Percentiles rank a stretch among this genome's conserved stretches.
phyloP scores from a whole-genome alignment of 208 protist species.

The Leishmania braziliensis region DNA sequence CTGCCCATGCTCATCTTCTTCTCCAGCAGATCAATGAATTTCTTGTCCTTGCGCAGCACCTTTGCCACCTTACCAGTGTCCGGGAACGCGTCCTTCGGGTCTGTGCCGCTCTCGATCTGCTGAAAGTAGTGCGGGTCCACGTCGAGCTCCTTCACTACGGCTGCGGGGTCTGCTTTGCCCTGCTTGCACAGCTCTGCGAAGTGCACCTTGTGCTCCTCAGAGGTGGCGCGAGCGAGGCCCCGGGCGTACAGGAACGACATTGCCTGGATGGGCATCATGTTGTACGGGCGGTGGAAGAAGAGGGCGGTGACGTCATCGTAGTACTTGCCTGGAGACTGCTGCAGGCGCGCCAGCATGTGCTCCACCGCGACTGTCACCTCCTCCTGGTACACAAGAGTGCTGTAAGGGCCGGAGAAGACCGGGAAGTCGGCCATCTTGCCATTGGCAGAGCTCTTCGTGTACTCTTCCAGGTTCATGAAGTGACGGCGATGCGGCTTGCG shows the following conservation, averaged over 20 bases:
- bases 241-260: conserved; percentile 90
- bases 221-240: conserved; percentile 77
- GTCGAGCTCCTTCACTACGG: conserved; percentile 67
- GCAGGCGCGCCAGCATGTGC: conserved; percentile 81
- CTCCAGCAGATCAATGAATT: conserved; percentile 78
- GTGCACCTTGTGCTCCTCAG: conserved; percentile 60
- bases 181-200: conserved; percentile 71
- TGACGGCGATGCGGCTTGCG: conserved; percentile 89
- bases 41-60: conserved; percentile 75
- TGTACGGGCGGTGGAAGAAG: conserved; percentile 93
- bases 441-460: conserved; percentile 61
- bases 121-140: conserved; percentile 75
- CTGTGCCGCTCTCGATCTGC: conserved; percentile 70
- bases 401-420: conserved; percentile 91
- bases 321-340: conserved; percentile 68
- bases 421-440: conserved; percentile 91
- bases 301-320: conserved; percentile 86
- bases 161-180: conserved; percentile 52
- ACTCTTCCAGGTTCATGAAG: conserved; percentile 84
- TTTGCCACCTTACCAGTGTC: conserved; percentile 83
- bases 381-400: conserved; percentile 89
- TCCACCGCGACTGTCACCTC: conserved; percentile 88
- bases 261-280: conserved; percentile 93
- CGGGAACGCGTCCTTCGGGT: conserved; percentile 76
- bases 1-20: conserved; percentile 90